phyloP scores from a whole-genome alignment of 73 alveolate genomes.

The Paramecium octaurelia region DNA sequence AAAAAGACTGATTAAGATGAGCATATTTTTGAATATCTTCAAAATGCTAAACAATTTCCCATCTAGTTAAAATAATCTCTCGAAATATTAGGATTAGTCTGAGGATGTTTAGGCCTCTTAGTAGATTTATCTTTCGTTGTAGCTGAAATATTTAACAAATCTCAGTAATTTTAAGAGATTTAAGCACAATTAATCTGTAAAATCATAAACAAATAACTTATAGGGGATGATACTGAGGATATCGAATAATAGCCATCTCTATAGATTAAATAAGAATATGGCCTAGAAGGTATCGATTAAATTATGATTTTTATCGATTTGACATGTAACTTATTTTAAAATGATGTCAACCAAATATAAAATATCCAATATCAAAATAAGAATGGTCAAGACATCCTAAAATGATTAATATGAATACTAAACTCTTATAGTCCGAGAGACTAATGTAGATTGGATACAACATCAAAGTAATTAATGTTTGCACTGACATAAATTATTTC shows the following conservation, averaged over 20 bases:
- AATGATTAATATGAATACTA: background rate
- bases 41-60: background rate
- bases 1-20: background rate
- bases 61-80: background rate
- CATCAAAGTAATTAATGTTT: background rate
- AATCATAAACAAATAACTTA: background rate
- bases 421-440: background rate
- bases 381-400: background rate
- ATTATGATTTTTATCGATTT: background rate
- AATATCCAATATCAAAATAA: background rate
- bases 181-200: background rate
- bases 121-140: background rate
- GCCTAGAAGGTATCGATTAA: background rate
- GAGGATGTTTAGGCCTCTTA: background rate
- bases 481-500: background rate
- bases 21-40: background rate
- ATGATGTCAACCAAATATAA: background rate
- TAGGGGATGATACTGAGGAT: slow-evolving; percentile 8
- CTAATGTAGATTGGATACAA: background rate
- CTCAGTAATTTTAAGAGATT: background rate
- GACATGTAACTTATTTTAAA: background rate
- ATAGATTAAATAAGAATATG: background rate
- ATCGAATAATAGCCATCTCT: slow-evolving; percentile 36
- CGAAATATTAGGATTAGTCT: background rate
- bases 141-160: background rate